phyloP scores from a whole-genome alignment of 148 eudicot species.

The Oxyria digyna region DNA sequence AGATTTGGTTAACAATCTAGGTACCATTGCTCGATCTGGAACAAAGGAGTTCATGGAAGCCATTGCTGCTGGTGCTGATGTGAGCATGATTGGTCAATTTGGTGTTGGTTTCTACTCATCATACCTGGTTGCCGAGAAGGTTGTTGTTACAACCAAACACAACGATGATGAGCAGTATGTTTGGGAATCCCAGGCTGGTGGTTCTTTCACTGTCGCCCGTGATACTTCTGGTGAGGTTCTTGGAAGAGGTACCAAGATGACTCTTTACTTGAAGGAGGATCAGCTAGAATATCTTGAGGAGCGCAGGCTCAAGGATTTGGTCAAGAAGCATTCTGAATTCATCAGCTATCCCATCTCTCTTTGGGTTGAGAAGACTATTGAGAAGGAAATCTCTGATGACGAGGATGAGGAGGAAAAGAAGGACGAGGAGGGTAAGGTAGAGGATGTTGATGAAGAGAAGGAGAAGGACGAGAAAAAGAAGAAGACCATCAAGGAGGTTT shows the following conservation, averaged over 20 bases:
- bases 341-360: conserved; percentile 82
- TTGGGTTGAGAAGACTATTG: conserved; percentile 70
- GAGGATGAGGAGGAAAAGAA: conserved; percentile 78
- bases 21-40: conserved; percentile 67
- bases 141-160: conserved; percentile 71
- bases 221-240: conserved; percentile 58
- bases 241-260: conserved; percentile 74
- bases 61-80: conserved; percentile 79
- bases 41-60: conserved; percentile 89
- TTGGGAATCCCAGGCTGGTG: conserved; percentile 75
- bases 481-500: conserved; percentile 83
- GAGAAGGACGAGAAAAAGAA: conserved; percentile 75
- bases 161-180: conserved; percentile 70
- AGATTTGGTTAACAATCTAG: conserved; percentile 82
- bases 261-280: conserved; percentile 59
- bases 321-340: conserved; percentile 74
- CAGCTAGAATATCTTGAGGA: conserved; percentile 82
- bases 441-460: conserved; percentile 75
- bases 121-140: conserved; percentile 75
- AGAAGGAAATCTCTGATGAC: conserved; percentile 77
- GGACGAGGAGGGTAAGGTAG: conserved; percentile 71
- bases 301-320: conserved; percentile 62
- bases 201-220: conserved; percentile 71
- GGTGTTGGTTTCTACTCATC: conserved; percentile 73
- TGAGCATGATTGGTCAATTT: conserved; percentile 75